These are phyloP conservation scores for Aotearoamyces nothofagi DNA, from an alignment of 2,329 filamentous ascomycete genomes.

Conservation along the genomic window DNA sequence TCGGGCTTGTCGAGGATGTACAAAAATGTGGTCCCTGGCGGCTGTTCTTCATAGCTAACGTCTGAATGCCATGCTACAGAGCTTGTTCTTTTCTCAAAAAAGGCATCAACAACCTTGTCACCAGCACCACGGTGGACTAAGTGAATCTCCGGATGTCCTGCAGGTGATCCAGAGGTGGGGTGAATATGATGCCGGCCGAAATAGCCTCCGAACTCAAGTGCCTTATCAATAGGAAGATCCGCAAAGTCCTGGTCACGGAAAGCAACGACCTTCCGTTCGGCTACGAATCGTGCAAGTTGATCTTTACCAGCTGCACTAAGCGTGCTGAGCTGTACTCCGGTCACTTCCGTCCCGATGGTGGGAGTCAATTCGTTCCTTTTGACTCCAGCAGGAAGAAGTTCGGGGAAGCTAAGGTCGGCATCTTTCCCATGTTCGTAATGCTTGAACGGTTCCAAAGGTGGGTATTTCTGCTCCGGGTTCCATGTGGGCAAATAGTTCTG, in stretches of 20 bases:
- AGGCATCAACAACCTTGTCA: slow-evolving; percentile 42
- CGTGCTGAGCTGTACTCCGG: slow-evolving; percentile 54
- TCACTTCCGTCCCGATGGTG: slow-evolving; percentile 58
- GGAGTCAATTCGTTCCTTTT: slow-evolving; percentile 50
- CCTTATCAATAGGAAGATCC: slow-evolving; percentile 53
- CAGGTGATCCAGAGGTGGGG: slow-evolving; percentile 60
- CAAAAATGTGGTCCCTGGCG: slow-evolving; percentile 78
- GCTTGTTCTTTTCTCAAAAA: slow-evolving; percentile 57
- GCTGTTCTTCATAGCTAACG: slow-evolving; percentile 76
- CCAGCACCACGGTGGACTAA: slow-evolving; percentile 60
- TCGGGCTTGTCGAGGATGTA: slow-evolving; percentile 74
- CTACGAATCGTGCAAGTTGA: slow-evolving; percentile 60
- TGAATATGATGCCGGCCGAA: slow-evolving; percentile 76
- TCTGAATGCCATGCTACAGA: slow-evolving; percentile 84
- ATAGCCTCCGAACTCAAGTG: slow-evolving; percentile 55
- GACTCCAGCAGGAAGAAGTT: slow-evolving; percentile 42
- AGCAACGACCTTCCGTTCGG: slow-evolving; percentile 63
- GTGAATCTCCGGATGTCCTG: slow-evolving; percentile 60
- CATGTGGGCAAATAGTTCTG: slow-evolving; percentile 61
- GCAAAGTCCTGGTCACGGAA: slow-evolving; percentile 66
- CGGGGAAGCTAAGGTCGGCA: slow-evolving; percentile 52
- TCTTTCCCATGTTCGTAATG: slow-evolving; percentile 65
- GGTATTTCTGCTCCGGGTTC: slow-evolving; percentile 47
- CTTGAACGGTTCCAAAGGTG: slow-evolving; percentile 52
- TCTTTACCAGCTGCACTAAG: slow-evolving; percentile 57